phyloP scores from a whole-genome alignment of 352 stramenopile genomes.

The Phytophthora sp. region DNA sequence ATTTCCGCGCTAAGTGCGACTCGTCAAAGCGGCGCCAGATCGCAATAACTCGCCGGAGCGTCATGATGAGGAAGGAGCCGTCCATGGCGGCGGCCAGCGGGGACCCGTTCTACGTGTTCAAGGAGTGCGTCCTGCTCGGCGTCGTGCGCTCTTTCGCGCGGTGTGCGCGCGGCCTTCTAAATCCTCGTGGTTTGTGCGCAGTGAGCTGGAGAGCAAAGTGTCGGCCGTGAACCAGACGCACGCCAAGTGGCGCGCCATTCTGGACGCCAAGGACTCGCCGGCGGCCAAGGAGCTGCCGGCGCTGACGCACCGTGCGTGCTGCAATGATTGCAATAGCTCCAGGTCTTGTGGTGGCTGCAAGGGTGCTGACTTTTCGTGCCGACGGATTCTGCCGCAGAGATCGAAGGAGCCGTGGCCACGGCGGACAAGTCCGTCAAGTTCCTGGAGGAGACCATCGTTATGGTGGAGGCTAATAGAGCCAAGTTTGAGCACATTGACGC shows the following conservation, averaged over 20 bases:
- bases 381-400: conserved; percentile 43
- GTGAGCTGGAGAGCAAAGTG: conserved; percentile 80
- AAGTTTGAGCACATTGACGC: conserved; percentile 87
- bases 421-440: conserved; percentile 84
- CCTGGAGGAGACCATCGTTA: conserved; percentile 83
- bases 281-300: conserved; percentile 57
- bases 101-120: conserved; percentile 87
- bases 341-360: no score
- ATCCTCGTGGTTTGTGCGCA: conserved; percentile 16
- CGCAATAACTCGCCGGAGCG: no score
- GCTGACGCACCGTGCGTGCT: conserved; percentile 55
- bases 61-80: conserved; percentile 33
- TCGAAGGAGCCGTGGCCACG: conserved; percentile 50
- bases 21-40: conserved; percentile 21
- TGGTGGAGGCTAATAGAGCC: conserved; percentile 78
- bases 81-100: conserved; percentile 50
- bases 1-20: conserved; percentile 22
- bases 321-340: neutral
- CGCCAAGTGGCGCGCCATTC: conserved; percentile 67
- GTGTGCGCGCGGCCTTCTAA: neutral
- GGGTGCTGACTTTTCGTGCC: neutral
- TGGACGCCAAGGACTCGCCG: conserved; percentile 48
- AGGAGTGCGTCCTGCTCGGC: conserved; percentile 56
- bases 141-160: neutral
- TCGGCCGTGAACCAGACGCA: conserved; percentile 74